Conservation (phyloP, 2,329 filamentous ascomycete species). For the Pseudogymnoascus sp. region DNA sequence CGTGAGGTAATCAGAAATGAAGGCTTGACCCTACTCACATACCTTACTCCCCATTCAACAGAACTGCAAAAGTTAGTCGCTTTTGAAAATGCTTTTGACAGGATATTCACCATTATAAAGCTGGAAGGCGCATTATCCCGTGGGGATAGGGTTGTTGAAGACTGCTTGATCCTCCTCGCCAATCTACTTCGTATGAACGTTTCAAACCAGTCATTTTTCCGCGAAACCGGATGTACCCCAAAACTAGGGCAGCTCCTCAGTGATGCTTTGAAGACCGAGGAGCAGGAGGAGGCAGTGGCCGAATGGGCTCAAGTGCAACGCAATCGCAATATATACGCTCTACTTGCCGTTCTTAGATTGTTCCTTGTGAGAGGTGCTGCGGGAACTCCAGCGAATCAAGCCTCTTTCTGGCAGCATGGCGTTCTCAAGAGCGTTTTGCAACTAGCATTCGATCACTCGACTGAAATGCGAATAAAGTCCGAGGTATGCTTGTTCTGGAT, state of each 20-base stretch:
- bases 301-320: slow-evolving; percentile 68
- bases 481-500: slow-evolving; percentile 45
- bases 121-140: slow-evolving; percentile 72
- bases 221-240: slow-evolving; percentile 76
- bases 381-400: slow-evolving; percentile 75
- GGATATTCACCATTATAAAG: slow-evolving; percentile 72
- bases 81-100: slow-evolving; percentile 88
- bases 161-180: slow-evolving; percentile 82
- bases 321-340: slow-evolving; percentile 85
- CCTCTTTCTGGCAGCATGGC: slow-evolving; percentile 74
- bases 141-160: slow-evolving; percentile 81
- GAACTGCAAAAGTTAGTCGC: slow-evolving; percentile 93
- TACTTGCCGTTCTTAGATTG: slow-evolving; percentile 75
- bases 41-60: slow-evolving; percentile 74
- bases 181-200: slow-evolving; percentile 81
- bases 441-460: slow-evolving; percentile 66
- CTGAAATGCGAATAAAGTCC: slow-evolving; percentile 69
- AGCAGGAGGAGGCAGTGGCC: slow-evolving; percentile 50
- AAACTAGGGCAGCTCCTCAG: slow-evolving; percentile 61
- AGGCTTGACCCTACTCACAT: slow-evolving; percentile 75
- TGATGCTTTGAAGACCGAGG: slow-evolving; percentile 47
- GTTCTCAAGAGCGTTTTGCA: slow-evolving; percentile 71
- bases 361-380: slow-evolving; percentile 76
- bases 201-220: slow-evolving; percentile 88
- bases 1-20: slow-evolving; percentile 85